These are phyloP conservation scores for Neurospora sp. DNA, from an alignment of 2,329 filamentous ascomycete genomes.

Conservation along the genomic window DNA sequence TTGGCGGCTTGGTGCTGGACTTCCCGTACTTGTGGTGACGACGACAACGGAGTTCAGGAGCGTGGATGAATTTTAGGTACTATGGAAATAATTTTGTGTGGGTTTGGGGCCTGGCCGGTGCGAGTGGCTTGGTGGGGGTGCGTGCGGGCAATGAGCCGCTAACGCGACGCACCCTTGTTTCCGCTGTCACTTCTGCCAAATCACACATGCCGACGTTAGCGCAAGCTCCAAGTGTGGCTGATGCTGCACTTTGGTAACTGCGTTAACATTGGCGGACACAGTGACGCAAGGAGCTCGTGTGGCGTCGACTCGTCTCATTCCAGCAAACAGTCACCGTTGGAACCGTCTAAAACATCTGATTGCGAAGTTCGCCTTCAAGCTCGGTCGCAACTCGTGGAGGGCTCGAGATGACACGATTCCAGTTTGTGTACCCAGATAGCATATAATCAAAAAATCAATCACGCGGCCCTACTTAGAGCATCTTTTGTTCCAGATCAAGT, in stretches of 20 bases:
- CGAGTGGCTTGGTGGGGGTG: not conserved
- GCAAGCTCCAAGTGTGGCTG: not conserved
- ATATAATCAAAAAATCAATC: not conserved
- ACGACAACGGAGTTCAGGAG: slow-evolving; percentile 13
- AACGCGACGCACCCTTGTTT: not conserved
- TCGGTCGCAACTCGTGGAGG: not conserved
- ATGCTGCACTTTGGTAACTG: not conserved
- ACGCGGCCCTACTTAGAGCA: not conserved
- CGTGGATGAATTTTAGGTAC: slow-evolving; percentile 14
- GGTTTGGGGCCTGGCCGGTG: slow-evolving; percentile 10
- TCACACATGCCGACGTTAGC: not conserved
- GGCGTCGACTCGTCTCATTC: not conserved
- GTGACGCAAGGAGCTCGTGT: not conserved
- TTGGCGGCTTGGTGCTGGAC: slow-evolving; percentile 46
- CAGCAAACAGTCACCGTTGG: not conserved
- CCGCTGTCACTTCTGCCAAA: not conserved
- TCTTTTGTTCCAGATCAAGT: not conserved
- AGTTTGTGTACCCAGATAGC: not conserved
- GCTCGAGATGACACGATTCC: not conserved
- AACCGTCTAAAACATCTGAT: not conserved
- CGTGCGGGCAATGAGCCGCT: not conserved
- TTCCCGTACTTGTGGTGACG: slow-evolving; percentile 11
- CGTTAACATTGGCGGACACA: not conserved
- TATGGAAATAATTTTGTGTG: slow-evolving; percentile 21
- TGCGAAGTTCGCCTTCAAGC: not conserved